Base-by-base conservation (phyloP, 805 yeast species). In the Wickerhamomyces strasburgensis region DNA sequence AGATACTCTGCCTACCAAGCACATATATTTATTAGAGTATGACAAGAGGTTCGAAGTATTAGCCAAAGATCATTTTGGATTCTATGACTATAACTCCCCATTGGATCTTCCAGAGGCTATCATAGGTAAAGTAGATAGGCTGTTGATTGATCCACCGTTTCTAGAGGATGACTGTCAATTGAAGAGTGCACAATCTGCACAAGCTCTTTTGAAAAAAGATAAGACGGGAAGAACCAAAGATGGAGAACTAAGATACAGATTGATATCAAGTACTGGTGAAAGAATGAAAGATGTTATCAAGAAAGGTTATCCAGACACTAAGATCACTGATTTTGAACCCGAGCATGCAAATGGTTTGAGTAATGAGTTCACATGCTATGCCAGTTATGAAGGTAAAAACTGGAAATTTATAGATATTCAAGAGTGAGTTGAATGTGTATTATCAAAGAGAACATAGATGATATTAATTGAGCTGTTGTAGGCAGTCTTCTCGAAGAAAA, bases 91-190 rank as follows among this genome's bases (percentile, higher is more conserved):
- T 59, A 77, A 78, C 42, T 52, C 67, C 7, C 96, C 96, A 6
- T 58, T 75, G 11, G 65, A 73, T 6, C 64, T 85, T 19, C 84
- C 84, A 13, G 66, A 62, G 2, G 63, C 66, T 30, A 62, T 85
- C 24, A 67, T 66, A 45, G 74, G 80, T 27, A 77, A 72, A 50
- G 80, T 84, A 31, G 80, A 88, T 53, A 63, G 94, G 48, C 56
- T 87, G 7, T 59, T 88, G 39, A 77, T 86, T 8, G 97, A 88
- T 57, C 96, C 96, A 7, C 96, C 96, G 15, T 88, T 85, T 53
- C 64, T 89, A 42, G 85, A 84, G 49, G 75, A 72, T 31, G 86
- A 82, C 38, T 88, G 96, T 53, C 97, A 88, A 58, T 66, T 73
- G 9, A 84, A 84, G 45, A 78, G 62, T 40, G 68, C 84, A 1